phyloP scores from a whole-genome alignment of 768 basidiomycete species.

The Amanita rubescens region DNA sequence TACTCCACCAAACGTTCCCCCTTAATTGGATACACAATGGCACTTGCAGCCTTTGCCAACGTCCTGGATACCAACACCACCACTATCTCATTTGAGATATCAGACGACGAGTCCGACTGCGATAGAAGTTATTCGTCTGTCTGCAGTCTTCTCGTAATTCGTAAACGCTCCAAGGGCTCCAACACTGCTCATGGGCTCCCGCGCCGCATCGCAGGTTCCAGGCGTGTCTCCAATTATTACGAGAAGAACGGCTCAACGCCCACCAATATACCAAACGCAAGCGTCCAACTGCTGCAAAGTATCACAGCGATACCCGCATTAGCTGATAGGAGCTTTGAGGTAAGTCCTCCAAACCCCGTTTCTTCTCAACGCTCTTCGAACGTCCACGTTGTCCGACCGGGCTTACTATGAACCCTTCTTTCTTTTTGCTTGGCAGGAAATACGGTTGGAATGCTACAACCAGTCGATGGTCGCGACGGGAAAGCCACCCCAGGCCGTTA shows the following conservation, averaged over 20 bases:
- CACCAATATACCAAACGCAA: slow-evolving; percentile 14
- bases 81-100: slow-evolving; percentile 6
- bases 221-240: slow-evolving; percentile 10
- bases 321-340: slow-evolving; percentile 22
- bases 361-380: background rate
- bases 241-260: background rate
- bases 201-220: slow-evolving; percentile 6
- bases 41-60: slow-evolving; percentile 1
- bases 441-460: slow-evolving; percentile 23
- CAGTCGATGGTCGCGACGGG: slow-evolving; percentile 21
- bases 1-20: background rate
- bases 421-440: slow-evolving; percentile 16
- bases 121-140: background rate
- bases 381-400: background rate
- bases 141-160: slow-evolving; percentile 1
- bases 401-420: background rate
- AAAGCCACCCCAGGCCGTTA: slow-evolving; percentile 15
- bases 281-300: slow-evolving; percentile 20
- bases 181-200: background rate
- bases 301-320: slow-evolving; percentile 22
- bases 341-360: slow-evolving; percentile 7
- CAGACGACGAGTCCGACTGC: slow-evolving; percentile 7
- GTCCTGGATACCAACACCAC: background rate
- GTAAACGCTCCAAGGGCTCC: background rate
- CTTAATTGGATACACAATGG: background rate